Percentiles rank a stretch among this genome's conserved stretches.
phyloP scores from a whole-genome alignment of 768 basidiomycete genomes.

The Rickenella mellea region DNA sequence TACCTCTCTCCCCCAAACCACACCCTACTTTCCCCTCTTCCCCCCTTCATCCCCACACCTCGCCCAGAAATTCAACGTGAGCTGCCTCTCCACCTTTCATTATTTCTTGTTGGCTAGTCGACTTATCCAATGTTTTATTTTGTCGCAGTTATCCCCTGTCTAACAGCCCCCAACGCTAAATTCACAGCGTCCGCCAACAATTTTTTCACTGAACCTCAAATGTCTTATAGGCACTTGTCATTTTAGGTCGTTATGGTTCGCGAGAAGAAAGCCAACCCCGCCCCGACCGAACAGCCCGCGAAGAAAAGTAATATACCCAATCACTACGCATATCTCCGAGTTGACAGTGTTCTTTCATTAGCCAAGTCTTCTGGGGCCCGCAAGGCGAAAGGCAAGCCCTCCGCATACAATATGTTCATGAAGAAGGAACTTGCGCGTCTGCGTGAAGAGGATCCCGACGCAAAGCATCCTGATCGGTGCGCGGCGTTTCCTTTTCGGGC shows the following conservation, averaged over 20 bases:
- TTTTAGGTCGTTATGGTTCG: constrained; percentile 4
- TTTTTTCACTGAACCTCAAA: not conserved
- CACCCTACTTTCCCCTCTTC: constrained; percentile 9
- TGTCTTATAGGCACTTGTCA: not conserved
- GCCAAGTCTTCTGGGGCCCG: constrained; percentile 44
- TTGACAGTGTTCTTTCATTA: constrained; percentile 15
- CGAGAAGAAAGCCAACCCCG: constrained; percentile 1
- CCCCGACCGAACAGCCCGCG: constrained; percentile 5
- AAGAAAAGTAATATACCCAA: constrained; percentile 12
- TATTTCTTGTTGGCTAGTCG: not conserved
- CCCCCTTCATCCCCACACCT: constrained; percentile 3
- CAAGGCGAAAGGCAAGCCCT: constrained; percentile 47
- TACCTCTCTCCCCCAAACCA: constrained; percentile 18
- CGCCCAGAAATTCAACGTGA: constrained; percentile 4
- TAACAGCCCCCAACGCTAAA: not conserved
- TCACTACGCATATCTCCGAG: not conserved
- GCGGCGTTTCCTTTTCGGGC: constrained; percentile 7
- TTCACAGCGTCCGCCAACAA: too few relatives aligned
- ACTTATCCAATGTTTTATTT: constrained; percentile 1
- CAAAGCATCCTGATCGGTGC: constrained; percentile 67
- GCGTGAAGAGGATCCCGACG: constrained; percentile 65
- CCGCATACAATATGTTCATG: constrained; percentile 75
- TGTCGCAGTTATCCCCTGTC: not conserved
- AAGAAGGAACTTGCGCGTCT: constrained; percentile 71
- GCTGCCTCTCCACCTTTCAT: not conserved